Base-by-base conservation (phyloP, 129 eudicot genomes). In the Pulicaria dysenterica region DNA sequence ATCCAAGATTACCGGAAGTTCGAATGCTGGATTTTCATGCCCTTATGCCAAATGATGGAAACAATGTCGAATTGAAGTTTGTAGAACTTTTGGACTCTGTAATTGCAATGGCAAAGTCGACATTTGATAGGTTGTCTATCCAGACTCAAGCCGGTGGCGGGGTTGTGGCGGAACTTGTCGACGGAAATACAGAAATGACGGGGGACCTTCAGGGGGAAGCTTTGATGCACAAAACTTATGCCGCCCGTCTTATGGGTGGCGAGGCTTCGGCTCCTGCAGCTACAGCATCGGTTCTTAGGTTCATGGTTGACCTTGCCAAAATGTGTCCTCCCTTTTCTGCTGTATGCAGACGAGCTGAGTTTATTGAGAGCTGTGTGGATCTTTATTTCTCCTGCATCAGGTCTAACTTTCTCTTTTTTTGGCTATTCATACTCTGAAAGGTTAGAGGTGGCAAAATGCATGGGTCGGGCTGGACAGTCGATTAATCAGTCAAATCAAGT, bases 201-300 rank as follows among this genome's bases (percentile, higher is more conserved):
- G 99, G 99, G 34, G 99, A 95, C 45, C 97, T 95, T 73, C 99
- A 90, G 75, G 99, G 99, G 73, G 99, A 91, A 83, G 99, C 99
- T 66, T 63, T 95, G 80, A 95, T 95, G 99, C 99, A 95, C 78
- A 95, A 90, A 79, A 95, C 99, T 10, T 95, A 95, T 81, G 99
- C 99, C 12, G 97, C 99, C 17, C 96, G 99, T 63, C 83, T 95
- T 77, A 95, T 95, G 99, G 99, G 99, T 14, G 99, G 99, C 58
- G 97, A 90, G 61, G 99, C 99, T 47, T 84, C 97, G n/a, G 97
- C 99, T 49, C 99, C 99, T 80, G 85, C 99, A 41, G 96, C 97
- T 69, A 88, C 97, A 24, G 88, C 99, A 44, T 89, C 97, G 4
- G 91, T 95, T 68, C 87, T 95, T 34, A 82, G 97, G 80, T 95